These are phyloP conservation scores for Calocybe indica DNA, from an alignment of 768 basidiomycete species.

Conservation along the genomic window DNA sequence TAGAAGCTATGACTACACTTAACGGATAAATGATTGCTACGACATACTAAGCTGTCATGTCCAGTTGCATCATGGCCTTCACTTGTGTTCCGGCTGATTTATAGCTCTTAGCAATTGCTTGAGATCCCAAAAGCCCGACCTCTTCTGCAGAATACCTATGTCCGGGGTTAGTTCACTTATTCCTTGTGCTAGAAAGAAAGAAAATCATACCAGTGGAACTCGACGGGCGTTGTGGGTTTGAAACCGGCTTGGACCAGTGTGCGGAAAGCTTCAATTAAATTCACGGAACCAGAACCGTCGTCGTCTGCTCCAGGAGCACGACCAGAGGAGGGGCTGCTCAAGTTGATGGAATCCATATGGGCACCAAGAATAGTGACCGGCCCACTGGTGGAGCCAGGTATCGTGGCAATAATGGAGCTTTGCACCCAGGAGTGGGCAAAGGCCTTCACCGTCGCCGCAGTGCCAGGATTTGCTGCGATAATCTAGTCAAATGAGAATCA, in stretches of 20 bases:
- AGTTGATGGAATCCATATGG: slow-evolving; percentile 24
- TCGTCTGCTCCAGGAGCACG: slow-evolving; percentile 32
- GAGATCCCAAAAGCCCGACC: slow-evolving; percentile 42
- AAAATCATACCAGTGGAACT: slow-evolving; percentile 39
- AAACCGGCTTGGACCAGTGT: slow-evolving; percentile 34
- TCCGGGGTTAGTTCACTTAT: slow-evolving; percentile 2
- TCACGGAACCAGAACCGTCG: slow-evolving; percentile 36
- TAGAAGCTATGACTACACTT: slow-evolving; percentile 9
- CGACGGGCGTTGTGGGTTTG: slow-evolving; percentile 33
- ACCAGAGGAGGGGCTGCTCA: slow-evolving; percentile 16
- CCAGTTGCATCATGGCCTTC: slow-evolving; percentile 40
- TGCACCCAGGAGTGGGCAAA: slow-evolving; percentile 12
- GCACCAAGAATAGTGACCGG: slow-evolving; percentile 19
- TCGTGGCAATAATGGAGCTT: slow-evolving; percentile 14
- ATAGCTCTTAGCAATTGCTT: slow-evolving; percentile 41
- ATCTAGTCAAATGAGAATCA: slow-evolving; percentile 13
- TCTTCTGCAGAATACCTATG: slow-evolving; percentile 34
- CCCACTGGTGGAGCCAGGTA: slow-evolving; percentile 11
- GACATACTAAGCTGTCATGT: slow-evolving; percentile 34
- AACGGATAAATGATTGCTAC: background rate
- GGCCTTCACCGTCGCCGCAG: slow-evolving; percentile 15
- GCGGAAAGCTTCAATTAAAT: slow-evolving; percentile 38
- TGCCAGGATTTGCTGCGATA: slow-evolving; percentile 13
- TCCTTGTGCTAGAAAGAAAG: background rate
- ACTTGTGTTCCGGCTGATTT: slow-evolving; percentile 33